phyloP scores from a whole-genome alignment of 1,139 yeast genomes.

The Yamadazyma triangularis region DNA sequence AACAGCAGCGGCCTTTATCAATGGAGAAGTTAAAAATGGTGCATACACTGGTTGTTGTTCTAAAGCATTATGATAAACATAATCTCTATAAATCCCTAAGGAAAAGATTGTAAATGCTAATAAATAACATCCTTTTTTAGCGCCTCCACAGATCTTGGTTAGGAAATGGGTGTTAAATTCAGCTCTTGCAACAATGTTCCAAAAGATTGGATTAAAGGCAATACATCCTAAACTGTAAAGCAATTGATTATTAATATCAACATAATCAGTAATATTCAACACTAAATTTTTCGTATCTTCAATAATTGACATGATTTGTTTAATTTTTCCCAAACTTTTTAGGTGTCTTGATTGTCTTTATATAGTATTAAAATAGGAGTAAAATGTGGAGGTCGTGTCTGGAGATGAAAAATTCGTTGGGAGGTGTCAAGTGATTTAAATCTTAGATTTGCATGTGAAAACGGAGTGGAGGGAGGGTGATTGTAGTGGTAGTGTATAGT shows the following conservation, averaged over 20 bases:
- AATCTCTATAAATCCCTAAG: conserved; percentile 79
- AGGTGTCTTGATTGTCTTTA: not conserved
- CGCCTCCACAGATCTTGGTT: conserved; percentile 68
- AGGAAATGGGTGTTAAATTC: conserved; percentile 75
- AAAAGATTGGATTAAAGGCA: conserved; percentile 88
- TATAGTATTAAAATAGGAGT: not conserved
- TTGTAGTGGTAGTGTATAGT: too few relatives aligned
- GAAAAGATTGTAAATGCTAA: conserved; percentile 80
- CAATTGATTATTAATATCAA: conserved; percentile 10
- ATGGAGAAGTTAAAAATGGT: conserved; percentile 35
- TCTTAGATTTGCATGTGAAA: not conserved
- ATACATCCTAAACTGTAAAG: conserved; percentile 29
- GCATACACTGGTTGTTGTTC: conserved; percentile 50
- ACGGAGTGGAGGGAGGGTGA: too few relatives aligned
- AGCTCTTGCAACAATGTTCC: conserved; percentile 88
- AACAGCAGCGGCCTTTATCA: conserved; percentile 32
- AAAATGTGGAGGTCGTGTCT: not conserved
- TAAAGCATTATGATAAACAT: conserved; percentile 61
- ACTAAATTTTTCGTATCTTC: conserved; percentile 11
- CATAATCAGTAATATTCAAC: conserved; percentile 10
- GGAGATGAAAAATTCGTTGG: not conserved
- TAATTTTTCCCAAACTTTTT: too few relatives aligned
- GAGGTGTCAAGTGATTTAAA: not conserved
- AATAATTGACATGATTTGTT: conserved; percentile 12
- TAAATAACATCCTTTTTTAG: conserved; percentile 74